Conservation (phyloP, 2,329 filamentous ascomycete species). For the Aspergillus caelatus region DNA sequence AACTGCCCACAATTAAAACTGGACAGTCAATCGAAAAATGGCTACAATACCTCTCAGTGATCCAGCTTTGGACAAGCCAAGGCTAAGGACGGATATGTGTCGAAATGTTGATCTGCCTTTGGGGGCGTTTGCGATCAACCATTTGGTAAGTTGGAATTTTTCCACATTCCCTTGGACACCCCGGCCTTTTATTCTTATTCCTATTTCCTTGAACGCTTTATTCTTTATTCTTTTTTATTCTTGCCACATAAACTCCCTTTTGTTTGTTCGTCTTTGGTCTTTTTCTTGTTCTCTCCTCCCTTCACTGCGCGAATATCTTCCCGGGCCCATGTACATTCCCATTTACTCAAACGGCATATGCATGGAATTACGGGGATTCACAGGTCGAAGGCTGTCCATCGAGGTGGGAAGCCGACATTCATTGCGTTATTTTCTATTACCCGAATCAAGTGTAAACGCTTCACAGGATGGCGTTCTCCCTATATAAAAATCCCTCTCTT, state of each 20-base stretch:
- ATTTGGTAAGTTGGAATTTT: conserved; percentile 24
- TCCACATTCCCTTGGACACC: background rate
- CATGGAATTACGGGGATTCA: conserved; percentile 20
- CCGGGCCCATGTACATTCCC: conserved; percentile 15
- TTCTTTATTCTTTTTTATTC: too few relatives aligned
- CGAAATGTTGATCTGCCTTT: conserved; percentile 28
- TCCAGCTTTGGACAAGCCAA: conserved; percentile 26
- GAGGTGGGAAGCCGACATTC: conserved; percentile 22
- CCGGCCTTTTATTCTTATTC: background rate
- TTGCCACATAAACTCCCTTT: background rate
- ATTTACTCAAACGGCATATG: conserved; percentile 14
- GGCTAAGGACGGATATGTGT: conserved; percentile 25
- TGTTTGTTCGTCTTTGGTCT: too few relatives aligned
- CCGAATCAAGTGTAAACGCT: conserved; percentile 10
- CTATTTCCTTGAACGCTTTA: background rate
- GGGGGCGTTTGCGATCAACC: conserved; percentile 25
- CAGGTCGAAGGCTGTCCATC: conserved; percentile 10
- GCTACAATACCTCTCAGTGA: conserved; percentile 14
- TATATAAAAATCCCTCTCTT: conserved; percentile 15
- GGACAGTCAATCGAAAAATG: conserved; percentile 3
- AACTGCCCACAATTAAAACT: too few relatives aligned
- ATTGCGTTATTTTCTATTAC: conserved; percentile 15
- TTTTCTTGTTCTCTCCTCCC: background rate
- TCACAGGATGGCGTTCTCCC: conserved; percentile 13
- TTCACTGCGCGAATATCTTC: background rate